Conservation (phyloP, 441 rosid genomes). For the Viola pubescens region DNA sequence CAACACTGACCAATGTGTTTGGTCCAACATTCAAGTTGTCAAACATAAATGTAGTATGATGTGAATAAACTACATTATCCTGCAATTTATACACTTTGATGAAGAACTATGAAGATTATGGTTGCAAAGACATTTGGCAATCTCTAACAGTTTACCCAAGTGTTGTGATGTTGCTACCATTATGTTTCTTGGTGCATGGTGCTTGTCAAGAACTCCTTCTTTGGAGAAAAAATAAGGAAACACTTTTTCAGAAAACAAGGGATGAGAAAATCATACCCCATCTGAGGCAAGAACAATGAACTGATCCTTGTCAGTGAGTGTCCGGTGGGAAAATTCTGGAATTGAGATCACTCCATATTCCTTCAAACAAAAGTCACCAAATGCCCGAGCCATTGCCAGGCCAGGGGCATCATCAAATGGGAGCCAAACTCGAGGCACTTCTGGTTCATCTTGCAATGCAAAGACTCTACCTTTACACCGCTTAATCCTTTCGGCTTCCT, state of each 20-base stretch:
- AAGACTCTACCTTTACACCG: constrained; percentile 92
- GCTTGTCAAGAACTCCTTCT: too few species aligned
- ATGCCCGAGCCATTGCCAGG: constrained; percentile 98
- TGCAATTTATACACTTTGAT: too few species aligned
- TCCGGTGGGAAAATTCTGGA: constrained; percentile 81
- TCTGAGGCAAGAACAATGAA: constrained; percentile 96
- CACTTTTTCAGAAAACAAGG: background rate
- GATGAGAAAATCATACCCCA: constrained; percentile 50
- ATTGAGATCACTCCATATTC: constrained; percentile 94
- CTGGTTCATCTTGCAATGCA: constrained; percentile 96
- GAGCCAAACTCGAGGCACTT: constrained; percentile 94
- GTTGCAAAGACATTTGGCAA: too few species aligned
- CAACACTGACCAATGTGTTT: too few species aligned
- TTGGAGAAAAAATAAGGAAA: background rate
- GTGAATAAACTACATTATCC: too few species aligned
- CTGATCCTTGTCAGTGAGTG: constrained; percentile 78
- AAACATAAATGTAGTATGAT: too few species aligned
- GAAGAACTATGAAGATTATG: too few species aligned
- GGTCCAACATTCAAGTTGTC: too few species aligned
- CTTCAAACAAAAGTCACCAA: constrained; percentile 97
- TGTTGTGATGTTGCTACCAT: too few species aligned
- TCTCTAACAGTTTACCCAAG: too few species aligned
- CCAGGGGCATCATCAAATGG: constrained; percentile 99
- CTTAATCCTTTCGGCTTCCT: constrained; percentile 95
- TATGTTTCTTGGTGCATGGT: too few species aligned